Evolutionary conservation across 805 yeast genomes (phyloP).

Genomic region (Wickerhamiella allomyrinae): DNA sequence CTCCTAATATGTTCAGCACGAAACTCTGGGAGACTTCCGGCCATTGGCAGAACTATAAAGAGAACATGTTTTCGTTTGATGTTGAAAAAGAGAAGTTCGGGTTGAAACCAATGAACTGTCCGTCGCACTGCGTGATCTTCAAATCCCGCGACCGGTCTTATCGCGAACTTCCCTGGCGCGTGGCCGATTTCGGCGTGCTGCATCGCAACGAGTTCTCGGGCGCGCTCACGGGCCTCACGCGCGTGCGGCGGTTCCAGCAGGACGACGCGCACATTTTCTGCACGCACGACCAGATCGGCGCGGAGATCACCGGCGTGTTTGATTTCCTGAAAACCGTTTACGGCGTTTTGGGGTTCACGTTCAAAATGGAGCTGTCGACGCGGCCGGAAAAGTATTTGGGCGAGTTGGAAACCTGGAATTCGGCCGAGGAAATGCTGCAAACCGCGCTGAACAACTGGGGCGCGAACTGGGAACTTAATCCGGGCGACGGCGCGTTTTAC

Average conservation of each 20-base stretch:
- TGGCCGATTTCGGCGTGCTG: constrained; percentile 93
- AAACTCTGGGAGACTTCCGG: constrained; percentile 98
- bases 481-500: constrained; percentile 93
- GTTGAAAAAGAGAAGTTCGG: constrained; percentile 94
- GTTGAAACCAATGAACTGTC: constrained; percentile 93
- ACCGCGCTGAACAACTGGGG: constrained; percentile 73
- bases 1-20: constrained; percentile 97
- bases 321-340: constrained; percentile 76
- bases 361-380: constrained; percentile 92
- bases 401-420: constrained; percentile 85
- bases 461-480: constrained; percentile 85
- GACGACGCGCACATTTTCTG: constrained; percentile 99
- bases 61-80: constrained; percentile 92
- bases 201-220: constrained; percentile 96
- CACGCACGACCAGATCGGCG: constrained; percentile 76
- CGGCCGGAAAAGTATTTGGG: constrained; percentile 96
- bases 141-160: constrained; percentile 88
- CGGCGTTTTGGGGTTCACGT: constrained; percentile 86
- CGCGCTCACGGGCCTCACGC: constrained; percentile 85
- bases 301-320: constrained; percentile 69
- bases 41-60: constrained; percentile 96
- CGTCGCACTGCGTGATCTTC: constrained; percentile 90
- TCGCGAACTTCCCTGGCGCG: constrained; percentile 96
- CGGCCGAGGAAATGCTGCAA: constrained; percentile 76
- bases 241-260: constrained; percentile 98